Base-by-base conservation (phyloP, 2,329 filamentous ascomycete genomes). In the Hypoxylon sp. region DNA sequence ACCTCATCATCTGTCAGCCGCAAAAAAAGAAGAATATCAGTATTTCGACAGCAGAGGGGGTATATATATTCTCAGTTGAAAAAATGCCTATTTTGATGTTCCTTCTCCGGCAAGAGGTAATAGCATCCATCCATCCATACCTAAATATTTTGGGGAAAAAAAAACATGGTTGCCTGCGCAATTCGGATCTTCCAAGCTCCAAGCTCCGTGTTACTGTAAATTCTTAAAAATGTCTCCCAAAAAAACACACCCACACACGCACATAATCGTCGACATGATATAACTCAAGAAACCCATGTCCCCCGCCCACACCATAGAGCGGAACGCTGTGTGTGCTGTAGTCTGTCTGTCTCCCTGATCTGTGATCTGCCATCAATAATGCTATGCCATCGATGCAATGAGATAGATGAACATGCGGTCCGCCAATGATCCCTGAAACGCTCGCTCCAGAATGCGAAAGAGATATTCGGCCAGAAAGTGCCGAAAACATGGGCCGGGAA, bases 101-200 rank as follows among this genome's bases (percentile, higher is more conserved):
- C 47, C 31, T 51, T 51, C 47, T 33, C 52, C 44, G 17, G 24
- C 13, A 10, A 44, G 6, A n/a, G 39, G 31, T 47, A 66, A 47
- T 37, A 57, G 35, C 39, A 51, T 60, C n/a, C n/a, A n/a, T n/a
- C n/a, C n/a, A n/a, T n/a, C 62, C 67, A 59, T 58, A 48, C 29
- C 29, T 31, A 29, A 53, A 50, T 22, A 50, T 50, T 35, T 22
- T 22, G 1, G 5, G 39, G 29, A 3, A 26, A 31, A 61, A 62
- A 22, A 62, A 35, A 46, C 14, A 26, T 2, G 6, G 6, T 48
- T 65, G 65, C 65, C 62, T 70, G 65, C 58, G 68, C 65, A 68
- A 61, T 65, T 67, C 50, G 46, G 61, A 65, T 70, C 68, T 70
- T 70, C 60, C 52, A 62, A 58, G 58, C 44, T 70, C 60, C 52